A percentile compares a stretch with the other conserved stretches of the same genome.
Evolutionary conservation across 192 early-diverging fungal genomes (phyloP).

Genomic region (Umbelopsis sp.): DNA sequence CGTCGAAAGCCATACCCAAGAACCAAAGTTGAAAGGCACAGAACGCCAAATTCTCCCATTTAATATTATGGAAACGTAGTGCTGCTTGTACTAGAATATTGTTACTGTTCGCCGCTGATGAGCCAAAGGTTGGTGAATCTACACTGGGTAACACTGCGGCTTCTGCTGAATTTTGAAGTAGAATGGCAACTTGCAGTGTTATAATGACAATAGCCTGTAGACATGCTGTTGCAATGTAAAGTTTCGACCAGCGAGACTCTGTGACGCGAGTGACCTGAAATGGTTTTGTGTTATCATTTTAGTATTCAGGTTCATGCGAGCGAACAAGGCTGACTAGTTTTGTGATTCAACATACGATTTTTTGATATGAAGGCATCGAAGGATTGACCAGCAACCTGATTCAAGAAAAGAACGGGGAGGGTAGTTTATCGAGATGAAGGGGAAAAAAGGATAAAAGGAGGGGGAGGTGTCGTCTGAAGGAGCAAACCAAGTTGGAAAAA

Average conservation of each 20-base stretch:
- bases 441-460: conserved; percentile 22
- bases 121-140: not conserved
- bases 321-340: not conserved
- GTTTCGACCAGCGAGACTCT: conserved; percentile 42
- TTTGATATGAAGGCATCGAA: conserved; percentile 20
- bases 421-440: conserved; percentile 11
- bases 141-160: conserved; percentile 23
- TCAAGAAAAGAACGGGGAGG: conserved; percentile 11
- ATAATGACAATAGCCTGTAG: conserved; percentile 40
- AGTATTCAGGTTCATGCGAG: not conserved
- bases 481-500: not conserved
- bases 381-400: conserved; percentile 21
- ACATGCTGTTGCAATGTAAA: conserved; percentile 34
- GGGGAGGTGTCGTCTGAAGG: not conserved
- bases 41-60: conserved; percentile 48
- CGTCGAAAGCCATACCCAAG: conserved; percentile 44
- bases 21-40: conserved; percentile 44
- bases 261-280: conserved; percentile 34
- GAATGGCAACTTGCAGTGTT: conserved; percentile 30
- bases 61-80: conserved; percentile 37
- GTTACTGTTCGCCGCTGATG: not conserved
- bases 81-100: conserved; percentile 21
- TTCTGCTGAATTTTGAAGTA: conserved; percentile 33
- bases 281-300: not conserved
- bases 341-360: conserved; percentile 2